Evolutionary conservation across 176 grass and related monocot genomes (phyloP).

Genomic region (bread wheat (Triticum aestivum)): DNA sequence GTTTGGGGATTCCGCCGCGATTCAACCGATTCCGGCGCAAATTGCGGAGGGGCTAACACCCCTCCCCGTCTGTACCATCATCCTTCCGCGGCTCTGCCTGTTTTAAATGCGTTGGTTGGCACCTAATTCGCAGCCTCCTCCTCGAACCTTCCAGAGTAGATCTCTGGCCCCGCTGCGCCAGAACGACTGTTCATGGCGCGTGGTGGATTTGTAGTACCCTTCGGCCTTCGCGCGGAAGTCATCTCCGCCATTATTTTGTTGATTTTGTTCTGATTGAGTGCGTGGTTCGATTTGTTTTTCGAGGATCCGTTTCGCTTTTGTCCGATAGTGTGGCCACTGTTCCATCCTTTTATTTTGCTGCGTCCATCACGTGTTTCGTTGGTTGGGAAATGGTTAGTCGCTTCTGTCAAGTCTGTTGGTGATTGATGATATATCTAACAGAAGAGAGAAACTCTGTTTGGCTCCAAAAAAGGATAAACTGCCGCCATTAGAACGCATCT

Average conservation of each 20-base stretch:
- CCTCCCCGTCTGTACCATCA: background rate
- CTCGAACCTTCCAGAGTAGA: constrained; percentile 30
- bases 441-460: background rate
- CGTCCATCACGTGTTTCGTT: background rate
- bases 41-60: background rate
- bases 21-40: background rate
- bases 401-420: background rate
- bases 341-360: background rate
- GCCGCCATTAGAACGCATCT: too few species aligned
- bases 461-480: background rate
- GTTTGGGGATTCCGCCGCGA: background rate
- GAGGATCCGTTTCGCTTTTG: background rate
- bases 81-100: background rate
- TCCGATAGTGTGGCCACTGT: constrained; percentile 29
- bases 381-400: background rate
- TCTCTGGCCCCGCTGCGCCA: background rate
- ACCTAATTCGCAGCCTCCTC: background rate
- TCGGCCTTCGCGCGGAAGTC: background rate
- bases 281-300: background rate
- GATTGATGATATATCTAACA: background rate
- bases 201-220: background rate
- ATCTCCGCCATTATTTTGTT: background rate
- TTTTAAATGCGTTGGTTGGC: background rate
- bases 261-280: background rate
- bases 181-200: background rate